Percentiles rank a stretch among this genome's conserved stretches.
Evolutionary conservation across 192 early-diverging fungal species (phyloP).

Genomic region (Umbelopsis sp.): DNA sequence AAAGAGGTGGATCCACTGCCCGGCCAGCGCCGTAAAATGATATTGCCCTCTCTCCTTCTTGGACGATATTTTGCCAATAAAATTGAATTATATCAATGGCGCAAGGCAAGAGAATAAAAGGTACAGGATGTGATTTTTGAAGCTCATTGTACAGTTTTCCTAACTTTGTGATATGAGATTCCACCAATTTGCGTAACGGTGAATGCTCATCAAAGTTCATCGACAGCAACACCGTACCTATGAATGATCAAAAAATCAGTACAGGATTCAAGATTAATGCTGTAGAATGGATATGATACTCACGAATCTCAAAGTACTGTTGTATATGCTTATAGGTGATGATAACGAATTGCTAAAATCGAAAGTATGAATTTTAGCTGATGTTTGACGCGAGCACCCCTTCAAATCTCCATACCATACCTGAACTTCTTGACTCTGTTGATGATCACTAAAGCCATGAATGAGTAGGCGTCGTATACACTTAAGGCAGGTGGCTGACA

Average conservation of each 20-base stretch:
- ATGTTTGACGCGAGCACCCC: not conserved
- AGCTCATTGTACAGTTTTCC: conserved; percentile 83
- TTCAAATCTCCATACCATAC: conserved; percentile 22
- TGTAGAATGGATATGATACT: conserved; percentile 4
- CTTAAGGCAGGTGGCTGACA: conserved; percentile 70
- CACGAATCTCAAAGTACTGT: conserved; percentile 56
- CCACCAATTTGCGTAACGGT: conserved; percentile 35
- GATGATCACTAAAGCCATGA: conserved; percentile 69
- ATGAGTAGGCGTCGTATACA: conserved; percentile 77
- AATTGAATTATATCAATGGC: conserved; percentile 67
- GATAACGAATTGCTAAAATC: conserved; percentile 40
- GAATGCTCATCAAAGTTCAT: conserved; percentile 44
- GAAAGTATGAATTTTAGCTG: conserved; percentile 9
- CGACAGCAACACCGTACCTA: conserved; percentile 32
- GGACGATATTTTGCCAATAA: conserved; percentile 64
- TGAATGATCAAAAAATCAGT: not conserved
- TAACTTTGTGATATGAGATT: conserved; percentile 59
- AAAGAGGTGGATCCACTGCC: conserved; percentile 26
- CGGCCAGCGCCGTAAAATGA: conserved; percentile 17
- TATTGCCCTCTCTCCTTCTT: conserved; percentile 23
- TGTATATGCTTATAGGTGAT: conserved; percentile 57
- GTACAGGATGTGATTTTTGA: conserved; percentile 64
- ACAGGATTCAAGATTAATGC: not conserved
- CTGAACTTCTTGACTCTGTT: conserved; percentile 59
- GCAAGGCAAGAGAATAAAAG: conserved; percentile 64